Evolutionary conservation across 352 stramenopile genomes (phyloP), one percentile per base, ranked within the genome.

Genomic region (Aphanomyces stellatus): DNA sequence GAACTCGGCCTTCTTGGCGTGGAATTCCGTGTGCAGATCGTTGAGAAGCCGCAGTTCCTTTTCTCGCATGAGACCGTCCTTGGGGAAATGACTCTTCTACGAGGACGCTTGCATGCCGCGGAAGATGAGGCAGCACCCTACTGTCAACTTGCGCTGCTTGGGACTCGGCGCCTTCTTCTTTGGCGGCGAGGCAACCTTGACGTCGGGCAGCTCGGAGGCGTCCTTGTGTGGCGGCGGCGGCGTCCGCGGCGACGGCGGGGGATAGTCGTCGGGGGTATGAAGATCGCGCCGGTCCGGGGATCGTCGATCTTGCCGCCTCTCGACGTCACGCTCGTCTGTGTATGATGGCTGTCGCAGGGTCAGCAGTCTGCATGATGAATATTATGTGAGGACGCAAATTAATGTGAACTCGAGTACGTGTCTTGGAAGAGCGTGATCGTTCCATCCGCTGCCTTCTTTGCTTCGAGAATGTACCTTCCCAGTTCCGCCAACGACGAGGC

Each of bases 1-100:
- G 41, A 67, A 57, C 0, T 49, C 30, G 22, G 30, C 60, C 57
- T 59, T 67, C 43, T 67, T 67, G 6, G 48, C 60, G 34, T 67
- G 43, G n/a, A 67, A 67, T 25, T 67, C 60, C 22, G 42, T 41
- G 41, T 67, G 60, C 15, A 67, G 42, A 10, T 57, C 30, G 19
- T 25, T 51, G 4, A 56, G n/a, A 10, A 67, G 46, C 13, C 22
- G 60, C n/a, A 13, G 30, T 13, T 56, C 42, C 7, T 34, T 35
- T 17, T 55, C 25, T 17, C 31, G 11, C 6, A 63, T 8, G 6
- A 15, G 25, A 8, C 19, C 2, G 30, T 56, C 13, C 46, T 30
- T 55, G 13, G 46, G 25, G 19, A 22, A 28, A 11, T 27, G 19
- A 28, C n/a, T n/a, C n/a, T n/a, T n/a, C n/a, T n/a, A n/a, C n/a